Base-by-base conservation (phyloP, 345 rosid genomes). In the Eucalyptus rudis region DNA sequence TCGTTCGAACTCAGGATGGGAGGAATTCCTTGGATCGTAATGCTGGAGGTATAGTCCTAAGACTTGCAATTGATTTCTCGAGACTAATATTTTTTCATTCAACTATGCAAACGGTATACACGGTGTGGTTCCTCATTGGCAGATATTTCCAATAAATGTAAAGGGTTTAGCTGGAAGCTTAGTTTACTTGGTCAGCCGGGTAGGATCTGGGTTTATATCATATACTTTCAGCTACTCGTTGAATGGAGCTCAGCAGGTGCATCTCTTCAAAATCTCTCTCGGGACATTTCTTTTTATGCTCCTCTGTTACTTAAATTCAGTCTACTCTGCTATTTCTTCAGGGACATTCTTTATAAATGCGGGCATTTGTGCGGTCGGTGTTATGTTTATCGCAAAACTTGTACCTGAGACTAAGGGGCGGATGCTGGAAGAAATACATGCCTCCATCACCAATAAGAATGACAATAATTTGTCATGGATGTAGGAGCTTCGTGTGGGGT, bases 1-100 rank as follows among this genome's bases (percentile, higher is more conserved):
- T 92, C 94, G 88, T 93, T 90, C 88, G 93, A 94, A 29, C 89
- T 94, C 58, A 96, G 96, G 44, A 76, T 95, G 89, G 96, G 97
- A 88, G 96, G 94, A 27, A 88, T 95, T 49, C 96, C 96, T n/a
- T 95, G 94, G 97, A 91, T 94, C 85, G 93, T 94, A 91, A 93
- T 94, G 94, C 92, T 95, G 12, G 96, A 95, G 96, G 96, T 94
- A 89, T 40, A 54, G 11, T 16, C 24, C 12, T 8, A 2, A 31
- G 80, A 68, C 43, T 33, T 20, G 50, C 5, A 33, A 7, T 29
- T 6, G 19, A 64, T 29, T 13, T 64, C 36, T 64, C 12, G 8
- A 36, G 36, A 8, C 52, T 14, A 27, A 22, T 50, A 43, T 31
- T 45, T 49, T 47, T 29, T 58, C 22, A 24, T 29, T 86, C 49